Evolutionary conservation across 441 rosid species (phyloP).

Genomic region (Mallotus japonicus): DNA sequence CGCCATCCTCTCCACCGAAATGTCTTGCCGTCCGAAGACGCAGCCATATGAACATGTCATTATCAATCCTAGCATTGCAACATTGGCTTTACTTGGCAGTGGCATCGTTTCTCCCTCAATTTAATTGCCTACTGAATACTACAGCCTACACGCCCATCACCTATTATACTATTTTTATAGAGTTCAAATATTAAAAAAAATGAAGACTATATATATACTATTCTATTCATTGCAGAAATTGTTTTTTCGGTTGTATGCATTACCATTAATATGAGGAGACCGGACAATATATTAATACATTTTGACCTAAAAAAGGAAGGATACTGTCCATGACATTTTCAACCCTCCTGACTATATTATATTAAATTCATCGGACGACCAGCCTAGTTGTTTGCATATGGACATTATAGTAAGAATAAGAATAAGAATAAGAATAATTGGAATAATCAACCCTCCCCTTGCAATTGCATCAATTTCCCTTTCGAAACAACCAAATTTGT

Average conservation of each 20-base stretch:
- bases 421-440: not conserved
- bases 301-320: constrained; percentile 4
- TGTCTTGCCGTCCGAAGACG: constrained; percentile 22
- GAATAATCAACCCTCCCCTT: not conserved
- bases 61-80: not conserved
- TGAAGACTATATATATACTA: too few relatives aligned
- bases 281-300: constrained; percentile 1
- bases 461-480: not conserved
- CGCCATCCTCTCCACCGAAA: not conserved
- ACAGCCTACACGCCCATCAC: too few relatives aligned
- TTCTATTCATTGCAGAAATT: too few relatives aligned
- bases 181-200: too few relatives aligned
- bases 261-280: not conserved
- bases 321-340: not conserved
- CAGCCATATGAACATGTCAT: not conserved
- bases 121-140: not conserved
- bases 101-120: not conserved
- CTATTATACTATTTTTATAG: too few relatives aligned
- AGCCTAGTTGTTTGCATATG: not conserved
- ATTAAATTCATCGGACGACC: not conserved
- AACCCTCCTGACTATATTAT: not conserved
- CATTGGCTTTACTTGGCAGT: not conserved
- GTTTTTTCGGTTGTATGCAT: not conserved
- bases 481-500: constrained; percentile 3
- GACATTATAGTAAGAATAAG: not conserved